These are phyloP conservation scores for Myriosclerotinia duriaeana DNA, from an alignment of 2,329 filamentous ascomycete genomes.

Conservation along the genomic window DNA sequence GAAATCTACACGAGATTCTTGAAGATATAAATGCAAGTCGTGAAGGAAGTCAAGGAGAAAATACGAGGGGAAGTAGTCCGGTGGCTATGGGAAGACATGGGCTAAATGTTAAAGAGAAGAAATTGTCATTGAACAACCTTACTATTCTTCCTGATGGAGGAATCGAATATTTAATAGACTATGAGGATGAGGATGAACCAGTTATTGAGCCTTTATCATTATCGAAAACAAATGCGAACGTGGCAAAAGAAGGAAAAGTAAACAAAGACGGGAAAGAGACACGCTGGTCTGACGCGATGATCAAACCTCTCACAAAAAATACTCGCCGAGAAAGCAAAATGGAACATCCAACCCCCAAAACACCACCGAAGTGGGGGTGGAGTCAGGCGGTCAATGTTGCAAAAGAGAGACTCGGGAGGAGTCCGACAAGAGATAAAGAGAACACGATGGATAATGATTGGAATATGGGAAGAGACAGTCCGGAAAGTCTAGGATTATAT, in stretches of 20 bases:
- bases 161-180: constrained; percentile 4
- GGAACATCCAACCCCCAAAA: constrained; percentile 32
- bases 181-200: neutral
- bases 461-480: neutral
- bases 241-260: neutral
- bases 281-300: constrained; percentile 33
- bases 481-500: constrained; percentile 31
- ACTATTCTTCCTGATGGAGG: constrained; percentile 17
- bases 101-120: constrained; percentile 19
- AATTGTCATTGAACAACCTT: neutral
- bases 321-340: constrained; percentile 31
- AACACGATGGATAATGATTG: neutral
- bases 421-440: constrained; percentile 10
- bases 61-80: constrained; percentile 14
- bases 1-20: constrained; percentile 12
- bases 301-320: constrained; percentile 20
- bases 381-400: constrained; percentile 13
- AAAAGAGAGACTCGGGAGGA: neutral
- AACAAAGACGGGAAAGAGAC: neutral
- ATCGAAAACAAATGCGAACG: neutral
- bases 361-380: constrained; percentile 27
- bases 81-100: constrained; percentile 10
- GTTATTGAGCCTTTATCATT: neutral
- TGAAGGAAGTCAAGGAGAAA: neutral
- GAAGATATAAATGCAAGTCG: constrained; percentile 8